Evolutionary conservation across 2,329 filamentous ascomycete genomes (phyloP), one percentile per base, ranked within the genome.

Genomic region (Fusarium graminum): DNA sequence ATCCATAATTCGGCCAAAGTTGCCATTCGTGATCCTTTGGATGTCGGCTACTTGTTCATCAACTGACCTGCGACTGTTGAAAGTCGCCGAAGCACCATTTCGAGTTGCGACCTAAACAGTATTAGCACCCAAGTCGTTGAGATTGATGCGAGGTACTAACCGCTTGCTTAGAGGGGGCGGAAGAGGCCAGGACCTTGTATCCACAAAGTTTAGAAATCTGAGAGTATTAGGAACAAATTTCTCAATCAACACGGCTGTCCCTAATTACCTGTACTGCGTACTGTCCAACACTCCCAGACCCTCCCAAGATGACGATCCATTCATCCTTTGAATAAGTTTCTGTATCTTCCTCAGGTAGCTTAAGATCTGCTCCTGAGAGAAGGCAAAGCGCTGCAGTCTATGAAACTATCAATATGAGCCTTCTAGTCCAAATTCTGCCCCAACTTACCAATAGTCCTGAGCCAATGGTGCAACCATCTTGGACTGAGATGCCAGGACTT

Each of bases 231-330:
- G 11, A 10, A 16, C 12, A 3, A n/a, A 14, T 11, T 2, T 6
- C 28, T 30, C 34, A n/a, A 6, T 1, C 3, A 2, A 3, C 10
- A 6, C 10, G 22, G 8, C 25, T 7, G n/a, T 16, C 12, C 22
- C 10, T 12, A 29, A n/a, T 22, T 52, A 65, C 70, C 62, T 79
- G 76, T 3, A 78, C 70, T 4, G 69, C 75, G 51, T 70, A 78
- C 49, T 77, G 74, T 2, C 77, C 77, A 13, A 80, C 78, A 8
- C 62, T 70, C 1, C 78, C 77, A 34, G 73, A 70, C 4, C 74
- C 77, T 1, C 78, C 78, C 13, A 80, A 54, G 16, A 80, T 57
- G 16, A 80, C 58, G 22, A 80, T 51, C 78, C 78, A 80, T 60
- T 78, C 75, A 14, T 76, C 69, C 16, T 68, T 69, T 10, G 68